A percentile compares a stretch with the other conserved stretches of the same genome.
phyloP scores from a whole-genome alignment of 208 protist genomes.

The Wallacemonas collosoma region DNA sequence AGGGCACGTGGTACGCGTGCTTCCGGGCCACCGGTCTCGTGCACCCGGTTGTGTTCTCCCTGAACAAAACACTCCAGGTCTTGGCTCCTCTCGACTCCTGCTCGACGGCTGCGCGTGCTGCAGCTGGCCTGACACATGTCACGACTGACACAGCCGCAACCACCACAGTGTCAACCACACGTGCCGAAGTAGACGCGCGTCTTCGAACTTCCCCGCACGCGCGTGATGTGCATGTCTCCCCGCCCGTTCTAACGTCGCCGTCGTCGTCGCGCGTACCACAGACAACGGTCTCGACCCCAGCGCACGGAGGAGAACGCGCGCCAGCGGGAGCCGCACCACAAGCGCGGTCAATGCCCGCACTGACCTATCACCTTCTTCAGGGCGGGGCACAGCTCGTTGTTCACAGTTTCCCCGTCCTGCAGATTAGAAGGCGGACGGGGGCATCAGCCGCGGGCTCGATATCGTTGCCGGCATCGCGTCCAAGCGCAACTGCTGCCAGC shows the following conservation, averaged over 20 bases:
- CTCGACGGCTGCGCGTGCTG: not conserved
- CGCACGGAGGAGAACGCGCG: too few relatives aligned
- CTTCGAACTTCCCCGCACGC: too few relatives aligned
- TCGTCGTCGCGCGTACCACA: too few relatives aligned
- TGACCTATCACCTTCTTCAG: slow-evolving; percentile 71
- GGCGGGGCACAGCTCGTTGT: slow-evolving; percentile 63
- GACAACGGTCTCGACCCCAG: too few relatives aligned
- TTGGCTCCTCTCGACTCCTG: slow-evolving; percentile 29
- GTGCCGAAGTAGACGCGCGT: too few relatives aligned
- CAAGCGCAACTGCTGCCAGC: not conserved
- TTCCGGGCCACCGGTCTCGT: slow-evolving; percentile 59
- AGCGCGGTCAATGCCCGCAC: slow-evolving; percentile 20
- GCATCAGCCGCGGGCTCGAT: not conserved
- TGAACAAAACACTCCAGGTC: slow-evolving; percentile 41
- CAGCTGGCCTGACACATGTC: not conserved
- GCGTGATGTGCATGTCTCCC: too few relatives aligned
- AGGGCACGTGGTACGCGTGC: slow-evolving; percentile 61
- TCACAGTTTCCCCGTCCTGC: slow-evolving; percentile 66
- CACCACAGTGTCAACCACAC: slow-evolving; percentile 2
- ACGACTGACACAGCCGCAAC: slow-evolving; percentile 11
- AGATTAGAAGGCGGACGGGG: slow-evolving; percentile 49
- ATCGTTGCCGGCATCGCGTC: not conserved
- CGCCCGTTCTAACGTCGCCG: too few relatives aligned
- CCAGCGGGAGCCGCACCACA: not conserved
- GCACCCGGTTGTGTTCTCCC: slow-evolving; percentile 49